A percentile compares a stretch with the other conserved stretches of the same genome.
These are phyloP conservation scores for Cornus florida DNA, from an alignment of 148 eudicot genomes.

Conservation along the genomic window DNA sequence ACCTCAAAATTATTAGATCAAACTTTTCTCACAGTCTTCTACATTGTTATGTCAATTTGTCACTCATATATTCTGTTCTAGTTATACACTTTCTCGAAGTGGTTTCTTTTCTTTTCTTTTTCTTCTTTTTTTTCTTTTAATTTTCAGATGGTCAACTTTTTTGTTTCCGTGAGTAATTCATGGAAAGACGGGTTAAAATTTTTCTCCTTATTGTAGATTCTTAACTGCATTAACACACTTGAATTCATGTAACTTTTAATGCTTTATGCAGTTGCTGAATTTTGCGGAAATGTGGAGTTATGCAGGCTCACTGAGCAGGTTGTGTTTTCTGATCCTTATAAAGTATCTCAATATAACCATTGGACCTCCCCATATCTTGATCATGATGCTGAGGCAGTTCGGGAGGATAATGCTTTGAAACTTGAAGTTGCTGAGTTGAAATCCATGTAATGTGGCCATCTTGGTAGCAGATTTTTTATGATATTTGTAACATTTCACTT, in stretches of 20 bases:
- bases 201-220: background rate
- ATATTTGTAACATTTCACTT: background rate
- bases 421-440: conserved; percentile 88
- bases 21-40: background rate
- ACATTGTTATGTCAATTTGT: background rate
- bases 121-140: background rate
- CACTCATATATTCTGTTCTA: background rate
- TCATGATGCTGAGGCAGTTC: conserved; percentile 80
- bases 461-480: background rate
- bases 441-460: conserved; percentile 54
- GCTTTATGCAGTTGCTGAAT: conserved; percentile 77
- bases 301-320: conserved; percentile 92
- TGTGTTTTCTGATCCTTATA: conserved; percentile 96
- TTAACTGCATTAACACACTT: background rate
- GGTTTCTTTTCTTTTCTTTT: background rate
- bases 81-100: background rate
- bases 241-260: conserved; percentile 4
- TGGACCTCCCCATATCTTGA: conserved; percentile 95
- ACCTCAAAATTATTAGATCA: background rate
- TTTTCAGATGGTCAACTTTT: background rate
- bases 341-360: conserved; percentile 70
- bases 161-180: background rate
- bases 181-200: background rate
- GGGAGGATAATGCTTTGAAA: conserved; percentile 73
- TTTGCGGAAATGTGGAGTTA: conserved; percentile 91